phyloP scores from a whole-genome alignment of 192 early-diverging fungal species.

The Rhizoclosmatium sp. region DNA sequence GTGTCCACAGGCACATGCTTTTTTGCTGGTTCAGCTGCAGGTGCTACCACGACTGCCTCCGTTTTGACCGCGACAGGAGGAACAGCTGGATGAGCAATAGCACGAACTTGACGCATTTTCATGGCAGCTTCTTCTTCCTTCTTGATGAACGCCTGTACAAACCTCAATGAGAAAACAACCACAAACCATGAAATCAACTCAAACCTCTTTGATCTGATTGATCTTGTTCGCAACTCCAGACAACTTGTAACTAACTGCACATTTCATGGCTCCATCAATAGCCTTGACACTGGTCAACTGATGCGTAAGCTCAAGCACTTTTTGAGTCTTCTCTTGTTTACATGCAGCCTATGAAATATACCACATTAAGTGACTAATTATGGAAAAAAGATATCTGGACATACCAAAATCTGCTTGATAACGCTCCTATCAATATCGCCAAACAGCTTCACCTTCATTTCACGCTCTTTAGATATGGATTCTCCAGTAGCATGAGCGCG shows the following conservation, averaged over 20 bases:
- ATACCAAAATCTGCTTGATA: conserved; percentile 80
- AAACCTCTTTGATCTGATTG: conserved; percentile 61
- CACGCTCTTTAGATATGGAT: conserved; percentile 42
- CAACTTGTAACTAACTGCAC: conserved; percentile 74
- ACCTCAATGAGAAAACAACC: not conserved
- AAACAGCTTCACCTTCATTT: conserved; percentile 57
- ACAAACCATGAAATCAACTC: not conserved
- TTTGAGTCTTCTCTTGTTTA: conserved; percentile 75
- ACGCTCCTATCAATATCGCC: conserved; percentile 83
- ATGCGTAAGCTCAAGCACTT: conserved; percentile 79
- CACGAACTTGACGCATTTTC: not conserved
- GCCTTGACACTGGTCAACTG: conserved; percentile 69
- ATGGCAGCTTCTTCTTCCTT: not conserved
- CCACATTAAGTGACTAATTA: no score
- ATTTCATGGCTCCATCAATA: conserved; percentile 84
- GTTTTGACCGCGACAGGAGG: not conserved
- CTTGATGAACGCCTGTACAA: conserved; percentile 11
- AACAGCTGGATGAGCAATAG: not conserved
- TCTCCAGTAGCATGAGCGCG: conserved; percentile 56
- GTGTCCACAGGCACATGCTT: not conserved
- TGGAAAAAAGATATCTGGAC: no score
- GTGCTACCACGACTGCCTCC: not conserved
- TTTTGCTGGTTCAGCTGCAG: conserved; percentile 9
- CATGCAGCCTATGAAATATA: conserved; percentile 65
- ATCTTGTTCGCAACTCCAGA: conserved; percentile 82